Conservation (phyloP, 495 filamentous ascomycete species). For the Bryoglossum gracile region DNA sequence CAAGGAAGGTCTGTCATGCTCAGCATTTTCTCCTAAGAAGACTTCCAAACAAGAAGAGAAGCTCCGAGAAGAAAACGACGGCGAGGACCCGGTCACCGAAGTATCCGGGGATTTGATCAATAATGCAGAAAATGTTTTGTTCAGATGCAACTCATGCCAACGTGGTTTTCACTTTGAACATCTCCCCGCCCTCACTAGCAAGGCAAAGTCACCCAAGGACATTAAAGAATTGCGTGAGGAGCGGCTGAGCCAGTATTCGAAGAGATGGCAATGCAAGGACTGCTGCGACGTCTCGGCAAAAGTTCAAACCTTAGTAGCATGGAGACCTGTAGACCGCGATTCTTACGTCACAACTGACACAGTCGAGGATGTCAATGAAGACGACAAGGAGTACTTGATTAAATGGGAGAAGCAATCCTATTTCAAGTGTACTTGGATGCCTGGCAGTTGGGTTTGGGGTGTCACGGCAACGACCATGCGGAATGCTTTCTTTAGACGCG, state of each 20-base stretch:
- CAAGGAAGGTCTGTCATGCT: constrained; percentile 50
- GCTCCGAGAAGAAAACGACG: constrained; percentile 65
- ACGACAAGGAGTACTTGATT: constrained; percentile 80
- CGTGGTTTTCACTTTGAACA: constrained; percentile 80
- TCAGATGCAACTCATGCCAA: constrained; percentile 71
- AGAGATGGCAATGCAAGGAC: constrained; percentile 67
- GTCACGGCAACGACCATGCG: constrained; percentile 55
- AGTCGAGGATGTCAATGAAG: constrained; percentile 46
- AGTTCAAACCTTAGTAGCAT: constrained; percentile 70
- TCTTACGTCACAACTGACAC: constrained; percentile 38
- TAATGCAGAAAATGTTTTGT: constrained; percentile 66
- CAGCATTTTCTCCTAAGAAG: constrained; percentile 58
- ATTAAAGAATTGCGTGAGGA: constrained; percentile 35
- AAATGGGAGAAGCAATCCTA: constrained; percentile 81
- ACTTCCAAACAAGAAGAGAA: constrained; percentile 76
- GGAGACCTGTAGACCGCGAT: constrained; percentile 60
- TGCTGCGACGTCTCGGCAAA: constrained; percentile 48
- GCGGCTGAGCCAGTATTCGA: constrained; percentile 54
- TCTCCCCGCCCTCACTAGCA: constrained; percentile 44
- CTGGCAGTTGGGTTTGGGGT: constrained; percentile 87
- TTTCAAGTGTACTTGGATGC: constrained; percentile 72
- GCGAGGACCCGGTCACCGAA: constrained; percentile 63
- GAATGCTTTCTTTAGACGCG: constrained; percentile 63
- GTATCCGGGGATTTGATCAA: constrained; percentile 61
- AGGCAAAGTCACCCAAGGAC: constrained; percentile 32